Base-by-base conservation (phyloP, 1,284 basidiomycete genomes). In the Pterulicium gracile region DNA sequence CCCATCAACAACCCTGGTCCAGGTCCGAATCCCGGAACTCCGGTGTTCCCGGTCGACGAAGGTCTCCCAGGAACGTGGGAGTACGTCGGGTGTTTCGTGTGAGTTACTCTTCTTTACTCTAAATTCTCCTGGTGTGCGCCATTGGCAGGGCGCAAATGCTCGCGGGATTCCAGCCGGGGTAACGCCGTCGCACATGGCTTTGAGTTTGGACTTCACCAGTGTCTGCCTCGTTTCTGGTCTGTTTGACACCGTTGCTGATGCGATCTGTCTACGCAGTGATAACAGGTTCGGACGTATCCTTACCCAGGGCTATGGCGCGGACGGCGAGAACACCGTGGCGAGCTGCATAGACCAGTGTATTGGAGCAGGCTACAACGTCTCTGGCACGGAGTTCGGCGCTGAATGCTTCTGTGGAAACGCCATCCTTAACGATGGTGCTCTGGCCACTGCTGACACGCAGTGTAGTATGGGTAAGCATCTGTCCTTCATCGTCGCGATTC, bases 11-110 rank as follows among this genome's bases (percentile, higher is more conserved):
- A 54, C 7, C 58, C 55, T 23, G 62, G 63, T 2, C 64, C 61
- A 24, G 64, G 64, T 4, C 67, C 66, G 3, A 58, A 52, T n/a
- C 55, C 59, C 1, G 55, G 55, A 1, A 49, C 52, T 1, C 54
- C 64, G 1, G 68, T 75, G 3, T 65, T 63, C 49, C 72, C 75
- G 0, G 75, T 76, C 27, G 68, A 59, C 27, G 56, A 61, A 22
- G 47, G 47, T 35, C 47, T 48, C 19, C 47, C 47, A 5, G n/a
- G 22, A 2, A 19, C 48, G 2, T 44, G 68, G 63, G 55, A 61
- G 2, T 74, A 73, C 45, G 60, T 58, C 47, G 71, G 68, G 2
- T 83, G 80, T 56, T 83, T 67, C 61, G 69, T 78, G 78, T 79
- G 60, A 60, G 74, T 66, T 15, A 5, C 27, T 18, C 43, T 19